Percentiles rank a stretch among this genome's conserved stretches.
Evolutionary conservation across 768 basidiomycete species (phyloP).

Genomic region (Agrocybe pediades): DNA sequence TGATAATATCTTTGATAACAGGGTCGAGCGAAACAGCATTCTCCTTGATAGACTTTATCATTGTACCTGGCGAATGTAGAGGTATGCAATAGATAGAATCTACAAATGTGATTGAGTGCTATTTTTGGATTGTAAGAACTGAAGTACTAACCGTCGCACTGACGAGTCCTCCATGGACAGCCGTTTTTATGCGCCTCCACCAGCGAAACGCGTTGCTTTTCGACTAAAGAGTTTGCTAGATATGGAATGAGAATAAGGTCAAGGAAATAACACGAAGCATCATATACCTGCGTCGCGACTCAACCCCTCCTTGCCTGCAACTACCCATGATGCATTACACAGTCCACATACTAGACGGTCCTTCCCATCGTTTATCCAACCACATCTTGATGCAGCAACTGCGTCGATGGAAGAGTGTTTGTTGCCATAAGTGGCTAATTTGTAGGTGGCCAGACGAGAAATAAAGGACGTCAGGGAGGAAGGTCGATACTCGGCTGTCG

Average conservation of each 20-base stretch:
- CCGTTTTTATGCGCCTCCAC: slow-evolving; percentile 77
- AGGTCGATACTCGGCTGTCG: slow-evolving; percentile 70
- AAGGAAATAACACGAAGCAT: slow-evolving; percentile 26
- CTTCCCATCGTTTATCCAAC: slow-evolving; percentile 84
- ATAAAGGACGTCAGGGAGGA: slow-evolving; percentile 77
- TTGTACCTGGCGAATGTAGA: slow-evolving; percentile 63
- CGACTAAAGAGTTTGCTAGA: slow-evolving; percentile 67
- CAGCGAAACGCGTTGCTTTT: slow-evolving; percentile 69
- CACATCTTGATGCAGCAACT: slow-evolving; percentile 79
- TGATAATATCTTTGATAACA: slow-evolving; percentile 51
- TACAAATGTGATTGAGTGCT: slow-evolving; percentile 12
- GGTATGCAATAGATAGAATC: slow-evolving; percentile 78
- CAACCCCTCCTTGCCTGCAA: slow-evolving; percentile 72
- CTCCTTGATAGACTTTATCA: slow-evolving; percentile 60
- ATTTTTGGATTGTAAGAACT: background rate
- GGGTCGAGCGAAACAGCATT: slow-evolving; percentile 56
- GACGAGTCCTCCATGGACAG: slow-evolving; percentile 82
- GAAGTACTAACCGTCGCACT: slow-evolving; percentile 69
- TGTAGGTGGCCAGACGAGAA: slow-evolving; percentile 74
- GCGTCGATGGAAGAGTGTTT: slow-evolving; percentile 76
- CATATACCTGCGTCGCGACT: slow-evolving; percentile 73
- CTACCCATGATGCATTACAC: slow-evolving; percentile 74
- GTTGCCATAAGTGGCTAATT: slow-evolving; percentile 77
- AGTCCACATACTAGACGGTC: slow-evolving; percentile 76
- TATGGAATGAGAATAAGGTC: background rate